A percentile compares a stretch with the other conserved stretches of the same genome.
Conservation (phyloP, 139 green algal genomes). For the Monoraphidium neglectum region DNA sequence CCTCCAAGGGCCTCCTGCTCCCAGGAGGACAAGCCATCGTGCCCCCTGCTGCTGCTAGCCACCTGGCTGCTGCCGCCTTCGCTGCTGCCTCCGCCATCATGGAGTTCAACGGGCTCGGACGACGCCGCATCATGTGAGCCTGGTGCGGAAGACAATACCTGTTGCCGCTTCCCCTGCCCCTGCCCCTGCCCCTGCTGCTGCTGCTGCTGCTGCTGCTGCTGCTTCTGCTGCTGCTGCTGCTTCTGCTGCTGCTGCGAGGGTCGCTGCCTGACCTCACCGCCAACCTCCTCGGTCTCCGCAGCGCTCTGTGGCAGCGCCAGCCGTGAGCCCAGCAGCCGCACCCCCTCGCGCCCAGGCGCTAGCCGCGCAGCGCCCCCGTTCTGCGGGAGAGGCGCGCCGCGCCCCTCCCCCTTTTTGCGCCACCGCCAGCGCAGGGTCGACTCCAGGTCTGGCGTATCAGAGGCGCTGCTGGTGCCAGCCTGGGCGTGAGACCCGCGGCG, state of each 20-base stretch:
- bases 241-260: background rate
- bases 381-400: no score
- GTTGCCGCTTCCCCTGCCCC: conserved; percentile 1
- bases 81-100: background rate
- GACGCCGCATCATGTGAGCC: background rate
- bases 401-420: no score
- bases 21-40: background rate
- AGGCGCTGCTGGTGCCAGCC: background rate
- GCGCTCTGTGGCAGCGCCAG: no score
- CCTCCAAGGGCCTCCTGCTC: background rate
- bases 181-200: conserved; percentile 20
- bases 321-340: no score
- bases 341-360: no score
- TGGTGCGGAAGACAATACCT: no score
- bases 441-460: no score
- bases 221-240: conserved; percentile 11
- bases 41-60: background rate
- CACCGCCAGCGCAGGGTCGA: no score
- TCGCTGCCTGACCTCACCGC: no score
- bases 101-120: background rate
- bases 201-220: conserved; percentile 10
- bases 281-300: no score
- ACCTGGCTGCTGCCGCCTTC: background rate
- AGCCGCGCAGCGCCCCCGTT: no score
- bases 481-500: background rate